phyloP scores from a whole-genome alignment of 2,329 filamentous ascomycete genomes.

The Xylariaceae sp. region DNA sequence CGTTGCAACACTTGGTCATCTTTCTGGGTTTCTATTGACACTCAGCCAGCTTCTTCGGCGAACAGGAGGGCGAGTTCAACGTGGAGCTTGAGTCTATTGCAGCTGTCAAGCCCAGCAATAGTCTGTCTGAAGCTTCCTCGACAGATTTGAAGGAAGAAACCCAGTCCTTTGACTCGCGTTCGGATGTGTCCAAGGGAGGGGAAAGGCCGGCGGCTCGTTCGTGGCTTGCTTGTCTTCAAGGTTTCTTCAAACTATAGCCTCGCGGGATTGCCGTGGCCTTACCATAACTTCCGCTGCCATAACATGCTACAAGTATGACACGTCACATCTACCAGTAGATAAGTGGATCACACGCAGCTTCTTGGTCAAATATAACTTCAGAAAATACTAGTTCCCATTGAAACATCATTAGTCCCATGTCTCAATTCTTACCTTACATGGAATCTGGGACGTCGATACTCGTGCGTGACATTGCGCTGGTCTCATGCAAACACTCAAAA shows the following conservation, averaged over 20 bases:
- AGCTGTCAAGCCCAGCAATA: constrained; percentile 23
- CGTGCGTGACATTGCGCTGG: too few relatives aligned
- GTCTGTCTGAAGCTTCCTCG: not conserved
- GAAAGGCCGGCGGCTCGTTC: not conserved
- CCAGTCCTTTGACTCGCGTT: not conserved
- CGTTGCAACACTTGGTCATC: constrained; percentile 12
- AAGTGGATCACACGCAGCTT: too few relatives aligned
- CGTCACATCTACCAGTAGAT: too few relatives aligned
- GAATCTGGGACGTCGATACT: too few relatives aligned
- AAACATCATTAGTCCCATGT: too few relatives aligned
- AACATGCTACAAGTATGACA: too few relatives aligned
- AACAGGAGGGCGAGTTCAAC: constrained; percentile 65
- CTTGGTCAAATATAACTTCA: too few relatives aligned
- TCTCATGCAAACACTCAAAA: too few relatives aligned
- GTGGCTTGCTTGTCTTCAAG: constrained; percentile 3
- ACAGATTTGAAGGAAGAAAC: not conserved
- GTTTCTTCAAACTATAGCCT: not conserved
- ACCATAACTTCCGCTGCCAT: too few relatives aligned
- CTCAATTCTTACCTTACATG: too few relatives aligned
- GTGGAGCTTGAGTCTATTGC: constrained; percentile 52
- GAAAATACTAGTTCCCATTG: too few relatives aligned
- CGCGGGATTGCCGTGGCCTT: not conserved
- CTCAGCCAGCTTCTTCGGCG: constrained; percentile 65
- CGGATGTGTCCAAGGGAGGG: not conserved
- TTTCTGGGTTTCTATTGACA: constrained; percentile 16